Conservation (phyloP, 768 basidiomycete genomes). For the Tricholoma flavovirens region DNA sequence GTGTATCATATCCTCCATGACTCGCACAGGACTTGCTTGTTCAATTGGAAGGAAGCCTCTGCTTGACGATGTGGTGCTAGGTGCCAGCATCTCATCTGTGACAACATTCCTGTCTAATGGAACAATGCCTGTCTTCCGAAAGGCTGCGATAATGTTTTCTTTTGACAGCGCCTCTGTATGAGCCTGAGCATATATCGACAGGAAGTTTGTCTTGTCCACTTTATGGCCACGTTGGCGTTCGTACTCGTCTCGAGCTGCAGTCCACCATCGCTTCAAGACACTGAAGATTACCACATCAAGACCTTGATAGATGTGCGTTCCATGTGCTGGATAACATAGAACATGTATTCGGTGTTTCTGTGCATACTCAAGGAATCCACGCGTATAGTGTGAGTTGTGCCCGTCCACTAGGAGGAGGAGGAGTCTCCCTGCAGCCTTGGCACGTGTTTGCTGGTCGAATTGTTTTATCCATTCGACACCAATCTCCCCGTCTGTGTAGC, state of each 20-base stretch:
- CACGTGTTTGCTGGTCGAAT: slow-evolving; percentile 33
- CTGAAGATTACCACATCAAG: too few relatives aligned
- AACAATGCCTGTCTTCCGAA: slow-evolving; percentile 27
- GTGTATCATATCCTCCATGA: too few relatives aligned
- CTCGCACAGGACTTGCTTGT: slow-evolving; percentile 17
- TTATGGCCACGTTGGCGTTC: slow-evolving; percentile 4
- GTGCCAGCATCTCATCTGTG: too few relatives aligned
- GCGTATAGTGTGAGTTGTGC: slow-evolving; percentile 38
- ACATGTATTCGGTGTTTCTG: slow-evolving; percentile 30
- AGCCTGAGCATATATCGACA: slow-evolving; percentile 1
- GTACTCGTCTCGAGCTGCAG: slow-evolving; percentile 10
- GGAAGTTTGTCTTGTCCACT: too few relatives aligned
- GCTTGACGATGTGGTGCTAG: slow-evolving; percentile 16
- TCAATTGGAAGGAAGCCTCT: slow-evolving; percentile 15
- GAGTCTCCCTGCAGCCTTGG: too few relatives aligned
- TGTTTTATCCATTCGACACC: slow-evolving; percentile 34
- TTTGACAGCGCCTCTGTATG: slow-evolving; percentile 17
- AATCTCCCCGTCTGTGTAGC: slow-evolving; percentile 33
- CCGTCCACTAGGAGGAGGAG: too few relatives aligned
- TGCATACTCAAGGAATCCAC: slow-evolving; percentile 33
- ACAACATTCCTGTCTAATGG: slow-evolving; percentile 26
- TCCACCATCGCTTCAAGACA: slow-evolving; percentile 28
- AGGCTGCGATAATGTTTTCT: slow-evolving; percentile 22
- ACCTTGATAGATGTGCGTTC: slow-evolving; percentile 39
- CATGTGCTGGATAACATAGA: slow-evolving; percentile 40